Conservation (phyloP, 2,329 filamentous ascomycete species). For the Falciphora oryzae region DNA sequence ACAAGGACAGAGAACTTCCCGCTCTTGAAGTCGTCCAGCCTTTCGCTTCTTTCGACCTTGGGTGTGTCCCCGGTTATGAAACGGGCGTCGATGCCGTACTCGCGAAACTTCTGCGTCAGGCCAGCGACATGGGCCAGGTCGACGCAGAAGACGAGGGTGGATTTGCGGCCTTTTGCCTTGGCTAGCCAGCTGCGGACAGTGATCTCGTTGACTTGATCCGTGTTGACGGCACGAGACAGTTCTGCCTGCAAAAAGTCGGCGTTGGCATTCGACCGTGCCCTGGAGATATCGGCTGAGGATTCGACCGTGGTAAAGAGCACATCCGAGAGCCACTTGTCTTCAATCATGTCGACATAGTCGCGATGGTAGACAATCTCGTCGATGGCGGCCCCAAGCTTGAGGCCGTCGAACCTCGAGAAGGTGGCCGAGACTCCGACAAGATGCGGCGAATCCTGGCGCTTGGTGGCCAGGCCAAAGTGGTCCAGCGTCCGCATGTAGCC, state of each 20-base stretch:
- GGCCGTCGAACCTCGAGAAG: conserved; percentile 72
- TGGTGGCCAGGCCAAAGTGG: conserved; percentile 64
- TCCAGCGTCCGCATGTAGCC: conserved; percentile 69
- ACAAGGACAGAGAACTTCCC: conserved; percentile 80
- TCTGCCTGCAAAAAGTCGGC: conserved; percentile 77
- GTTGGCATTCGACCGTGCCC: conserved; percentile 54
- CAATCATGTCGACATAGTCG: conserved; percentile 62
- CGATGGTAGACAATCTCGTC: conserved; percentile 97
- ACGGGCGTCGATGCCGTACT: conserved; percentile 71
- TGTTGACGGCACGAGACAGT: conserved; percentile 82
- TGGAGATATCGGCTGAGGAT: conserved; percentile 72
- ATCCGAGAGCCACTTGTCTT: conserved; percentile 84
- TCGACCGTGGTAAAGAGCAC: conserved; percentile 92
- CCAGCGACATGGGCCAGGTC: conserved; percentile 76
- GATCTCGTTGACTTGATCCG: conserved; percentile 70
- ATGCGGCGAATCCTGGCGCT: conserved; percentile 48
- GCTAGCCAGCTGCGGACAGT: conserved; percentile 82
- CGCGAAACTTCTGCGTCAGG: conserved; percentile 70
- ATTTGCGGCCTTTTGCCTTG: conserved; percentile 61
- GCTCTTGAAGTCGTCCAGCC: conserved; percentile 68
- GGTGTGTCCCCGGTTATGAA: conserved; percentile 82
- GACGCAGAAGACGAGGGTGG: conserved; percentile 91
- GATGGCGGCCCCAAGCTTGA: conserved; percentile 76
- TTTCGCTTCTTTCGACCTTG: conserved; percentile 59
- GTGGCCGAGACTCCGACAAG: conserved; percentile 84